Percentiles rank a stretch among this genome's conserved stretches.
phyloP scores from a whole-genome alignment of 441 rosid species.

The Gossypium gossypioides region DNA sequence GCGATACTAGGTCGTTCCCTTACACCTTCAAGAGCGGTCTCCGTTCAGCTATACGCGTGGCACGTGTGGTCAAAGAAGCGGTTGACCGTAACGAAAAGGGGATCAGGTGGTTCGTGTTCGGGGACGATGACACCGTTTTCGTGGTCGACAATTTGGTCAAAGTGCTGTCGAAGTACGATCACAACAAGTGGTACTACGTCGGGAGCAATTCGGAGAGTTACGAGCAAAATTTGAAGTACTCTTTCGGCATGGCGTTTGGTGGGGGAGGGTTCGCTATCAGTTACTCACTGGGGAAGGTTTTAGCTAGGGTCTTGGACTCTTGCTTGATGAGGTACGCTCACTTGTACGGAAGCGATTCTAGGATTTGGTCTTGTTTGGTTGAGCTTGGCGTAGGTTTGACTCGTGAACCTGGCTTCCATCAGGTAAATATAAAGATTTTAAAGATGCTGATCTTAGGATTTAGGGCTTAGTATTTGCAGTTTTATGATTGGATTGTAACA shows the following conservation, averaged over 20 bases:
- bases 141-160: conserved; percentile 65
- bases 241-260: conserved; percentile 84
- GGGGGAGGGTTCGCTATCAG: conserved; percentile 88
- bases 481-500: not conserved
- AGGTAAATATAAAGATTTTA: conserved; percentile 30
- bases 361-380: conserved; percentile 79
- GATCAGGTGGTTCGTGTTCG: conserved; percentile 85
- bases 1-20: conserved; percentile 59
- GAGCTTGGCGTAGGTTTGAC: conserved; percentile 78
- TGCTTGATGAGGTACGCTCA: conserved; percentile 66
- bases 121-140: conserved; percentile 86
- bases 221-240: conserved; percentile 61
- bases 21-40: conserved; percentile 62
- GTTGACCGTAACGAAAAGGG: conserved; percentile 43
- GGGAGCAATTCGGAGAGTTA: conserved; percentile 76
- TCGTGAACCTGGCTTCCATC: conserved; percentile 87
- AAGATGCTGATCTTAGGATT: not conserved
- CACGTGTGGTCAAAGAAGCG: conserved; percentile 72
- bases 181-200: conserved; percentile 56
- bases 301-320: conserved; percentile 62
- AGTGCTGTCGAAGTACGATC: conserved; percentile 67
- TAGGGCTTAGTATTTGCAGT: not conserved
- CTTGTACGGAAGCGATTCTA: conserved; percentile 71
- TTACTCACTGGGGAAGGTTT: conserved; percentile 48
- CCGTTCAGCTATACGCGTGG: conserved; percentile 70